Conservation (phyloP, 2,329 filamentous ascomycete genomes). For the Tolypocladium endophyticum region DNA sequence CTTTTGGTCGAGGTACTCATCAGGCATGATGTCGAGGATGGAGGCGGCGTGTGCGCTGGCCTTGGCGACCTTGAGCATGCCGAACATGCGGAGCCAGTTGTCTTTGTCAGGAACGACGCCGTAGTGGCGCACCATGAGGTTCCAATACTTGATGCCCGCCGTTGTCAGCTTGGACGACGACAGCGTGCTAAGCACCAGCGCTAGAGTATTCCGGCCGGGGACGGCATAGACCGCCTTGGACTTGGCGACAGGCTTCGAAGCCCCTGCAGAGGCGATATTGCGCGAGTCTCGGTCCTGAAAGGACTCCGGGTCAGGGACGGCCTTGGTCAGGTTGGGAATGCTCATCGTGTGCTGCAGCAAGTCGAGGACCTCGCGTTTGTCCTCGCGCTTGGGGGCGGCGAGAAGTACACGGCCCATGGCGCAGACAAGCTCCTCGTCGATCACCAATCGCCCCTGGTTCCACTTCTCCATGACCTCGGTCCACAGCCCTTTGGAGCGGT, state of each 20-base stretch:
- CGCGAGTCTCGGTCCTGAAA: slow-evolving; percentile 10
- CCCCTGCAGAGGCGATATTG: slow-evolving; percentile 7
- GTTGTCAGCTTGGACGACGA: slow-evolving; percentile 47
- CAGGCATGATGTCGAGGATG: slow-evolving; percentile 46
- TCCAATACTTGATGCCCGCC: slow-evolving; percentile 69
- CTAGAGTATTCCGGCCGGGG: slow-evolving; percentile 50
- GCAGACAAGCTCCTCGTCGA: slow-evolving; percentile 72
- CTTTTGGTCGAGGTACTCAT: slow-evolving; percentile 29
- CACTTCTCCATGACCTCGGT: slow-evolving; percentile 67
- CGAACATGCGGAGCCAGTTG: slow-evolving; percentile 60
- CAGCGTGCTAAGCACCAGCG: slow-evolving; percentile 57
- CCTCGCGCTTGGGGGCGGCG: slow-evolving; percentile 43
- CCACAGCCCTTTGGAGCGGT: slow-evolving; percentile 69
- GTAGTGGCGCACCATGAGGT: slow-evolving; percentile 51
- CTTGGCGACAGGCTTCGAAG: slow-evolving; percentile 1
- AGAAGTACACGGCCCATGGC: slow-evolving; percentile 74
- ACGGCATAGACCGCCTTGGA: slow-evolving; percentile 22
- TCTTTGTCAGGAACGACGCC: slow-evolving; percentile 59
- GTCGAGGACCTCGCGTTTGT: slow-evolving; percentile 62
- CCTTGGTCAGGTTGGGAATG: slow-evolving; percentile 46
- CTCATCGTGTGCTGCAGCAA: slow-evolving; percentile 76
- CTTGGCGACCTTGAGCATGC: slow-evolving; percentile 53
- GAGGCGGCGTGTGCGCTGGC: slow-evolving; percentile 51
- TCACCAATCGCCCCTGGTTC: slow-evolving; percentile 54
- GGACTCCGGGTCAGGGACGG: slow-evolving; percentile 6